A percentile compares a stretch with the other conserved stretches of the same genome.
These are phyloP conservation scores for Plantago elongata DNA, from an alignment of 257 asterid genomes.

Conservation along the genomic window DNA sequence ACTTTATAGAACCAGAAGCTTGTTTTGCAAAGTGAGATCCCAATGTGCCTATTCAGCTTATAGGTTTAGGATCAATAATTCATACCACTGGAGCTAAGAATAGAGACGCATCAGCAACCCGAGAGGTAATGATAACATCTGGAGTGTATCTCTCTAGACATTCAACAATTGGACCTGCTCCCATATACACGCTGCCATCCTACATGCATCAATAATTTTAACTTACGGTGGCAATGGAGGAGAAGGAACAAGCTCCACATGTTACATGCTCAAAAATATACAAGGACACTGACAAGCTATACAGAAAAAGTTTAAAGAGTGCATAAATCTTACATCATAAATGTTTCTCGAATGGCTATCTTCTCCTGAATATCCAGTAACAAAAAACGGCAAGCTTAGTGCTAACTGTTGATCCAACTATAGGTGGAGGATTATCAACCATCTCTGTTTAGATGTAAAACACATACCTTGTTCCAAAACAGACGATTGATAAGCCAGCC, in stretches of 20 bases:
- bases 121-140: slow-evolving; percentile 81
- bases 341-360: slow-evolving; percentile 43
- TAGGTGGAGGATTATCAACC: background rate
- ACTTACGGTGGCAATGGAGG: slow-evolving; percentile 3
- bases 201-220: slow-evolving; percentile 26
- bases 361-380: slow-evolving; percentile 45
- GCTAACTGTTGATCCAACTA: slow-evolving; percentile 4
- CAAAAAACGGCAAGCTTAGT: slow-evolving; percentile 7
- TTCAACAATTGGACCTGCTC: slow-evolving; percentile 93
- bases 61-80: slow-evolving; percentile 10
- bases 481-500: slow-evolving; percentile 72
- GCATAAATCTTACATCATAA: slow-evolving; percentile 69
- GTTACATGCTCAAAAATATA: background rate
- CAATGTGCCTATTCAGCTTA: background rate
- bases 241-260: slow-evolving; percentile 6
- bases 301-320: slow-evolving; percentile 26
- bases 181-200: slow-evolving; percentile 88
- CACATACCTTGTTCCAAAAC: slow-evolving; percentile 55
- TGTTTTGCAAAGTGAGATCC: no score
- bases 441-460: slow-evolving; percentile 12
- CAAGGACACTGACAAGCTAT: slow-evolving; percentile 16
- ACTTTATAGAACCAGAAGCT: no score
- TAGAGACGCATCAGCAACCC: slow-evolving; percentile 97
- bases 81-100: slow-evolving; percentile 93
- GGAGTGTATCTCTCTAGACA: slow-evolving; percentile 75